Percentiles rank a stretch among this genome's conserved stretches.
Evolutionary conservation across 2,329 filamentous ascomycete species (phyloP).

Genomic region (Phyllosticta citribraziliensis): DNA sequence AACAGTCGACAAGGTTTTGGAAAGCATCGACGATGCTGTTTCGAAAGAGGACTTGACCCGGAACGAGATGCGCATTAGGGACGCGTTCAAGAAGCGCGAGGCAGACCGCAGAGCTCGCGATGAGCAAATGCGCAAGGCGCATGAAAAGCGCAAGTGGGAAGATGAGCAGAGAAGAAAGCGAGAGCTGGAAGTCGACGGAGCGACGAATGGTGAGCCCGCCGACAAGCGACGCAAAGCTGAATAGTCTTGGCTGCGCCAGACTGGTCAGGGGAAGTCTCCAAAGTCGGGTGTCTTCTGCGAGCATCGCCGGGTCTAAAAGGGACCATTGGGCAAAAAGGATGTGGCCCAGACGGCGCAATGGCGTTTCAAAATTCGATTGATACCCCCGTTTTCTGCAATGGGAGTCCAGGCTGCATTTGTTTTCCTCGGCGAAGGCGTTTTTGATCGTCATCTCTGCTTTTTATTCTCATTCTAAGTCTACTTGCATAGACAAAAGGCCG

Average conservation of each 20-base stretch:
- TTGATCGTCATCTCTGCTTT: neutral
- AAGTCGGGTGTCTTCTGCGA: neutral
- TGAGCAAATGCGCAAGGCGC: slow-evolving; percentile 6
- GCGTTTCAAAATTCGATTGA: slow-evolving; percentile 4
- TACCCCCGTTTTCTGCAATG: slow-evolving; percentile 3
- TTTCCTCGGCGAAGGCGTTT: neutral
- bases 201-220: slow-evolving; percentile 1
- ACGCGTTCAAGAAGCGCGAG: slow-evolving; percentile 63
- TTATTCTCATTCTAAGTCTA: neutral
- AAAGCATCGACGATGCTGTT: slow-evolving; percentile 81
- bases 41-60: slow-evolving; percentile 69
- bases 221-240: slow-evolving; percentile 6
- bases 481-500: neutral
- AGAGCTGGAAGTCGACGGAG: neutral
- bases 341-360: neutral
- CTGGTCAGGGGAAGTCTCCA: too few species aligned
- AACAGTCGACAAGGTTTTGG: slow-evolving; percentile 75
- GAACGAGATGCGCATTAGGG: slow-evolving; percentile 60
- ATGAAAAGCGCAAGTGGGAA: slow-evolving; percentile 12
- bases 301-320: neutral
- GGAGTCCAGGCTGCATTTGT: neutral
- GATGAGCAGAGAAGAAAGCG: slow-evolving; percentile 14
- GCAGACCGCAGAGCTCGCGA: slow-evolving; percentile 23
- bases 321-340: neutral
- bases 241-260: neutral